phyloP scores from a whole-genome alignment of 1,139 yeast species.

The Tardiomyces blankii region DNA sequence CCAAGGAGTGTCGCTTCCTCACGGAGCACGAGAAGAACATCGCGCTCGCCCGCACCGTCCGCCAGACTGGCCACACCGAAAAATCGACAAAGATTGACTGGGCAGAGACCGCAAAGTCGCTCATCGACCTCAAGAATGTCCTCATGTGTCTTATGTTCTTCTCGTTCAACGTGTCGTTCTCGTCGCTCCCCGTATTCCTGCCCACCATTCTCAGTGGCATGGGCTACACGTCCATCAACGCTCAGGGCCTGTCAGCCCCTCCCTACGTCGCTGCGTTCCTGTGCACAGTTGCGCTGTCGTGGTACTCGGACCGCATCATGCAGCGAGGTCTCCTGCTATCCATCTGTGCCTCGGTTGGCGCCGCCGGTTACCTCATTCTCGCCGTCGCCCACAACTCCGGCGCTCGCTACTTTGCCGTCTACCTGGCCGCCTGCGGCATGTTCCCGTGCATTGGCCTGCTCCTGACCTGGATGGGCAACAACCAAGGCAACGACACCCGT shows the following conservation, averaged over 20 bases:
- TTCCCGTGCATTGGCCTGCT: slow-evolving; percentile 22
- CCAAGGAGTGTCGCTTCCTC: slow-evolving; percentile 45
- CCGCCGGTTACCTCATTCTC: slow-evolving; percentile 21
- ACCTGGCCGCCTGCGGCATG: slow-evolving; percentile 23
- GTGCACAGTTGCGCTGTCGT: slow-evolving; percentile 37
- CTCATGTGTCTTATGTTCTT: slow-evolving; percentile 50
- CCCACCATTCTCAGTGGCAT: slow-evolving; percentile 49
- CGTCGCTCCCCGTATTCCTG: slow-evolving; percentile 59
- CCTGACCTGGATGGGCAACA: slow-evolving; percentile 23
- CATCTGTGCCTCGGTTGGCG: slow-evolving; percentile 15
- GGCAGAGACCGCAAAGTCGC: slow-evolving; percentile 23
- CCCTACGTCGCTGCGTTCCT: slow-evolving; percentile 65
- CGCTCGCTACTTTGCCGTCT: slow-evolving; percentile 22
- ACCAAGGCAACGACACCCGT: slow-evolving; percentile 22
- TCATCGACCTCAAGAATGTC: slow-evolving; percentile 37
- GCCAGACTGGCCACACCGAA: slow-evolving; percentile 29
- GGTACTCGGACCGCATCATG: slow-evolving; percentile 31
- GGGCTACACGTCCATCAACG: slow-evolving; percentile 49
- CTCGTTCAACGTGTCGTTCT: slow-evolving; percentile 54
- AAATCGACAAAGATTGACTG: slow-evolving; percentile 23
- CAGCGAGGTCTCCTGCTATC: slow-evolving; percentile 29
- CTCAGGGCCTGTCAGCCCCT: slow-evolving; percentile 58
- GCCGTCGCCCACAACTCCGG: slow-evolving; percentile 16
- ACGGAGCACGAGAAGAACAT: slow-evolving; percentile 31
- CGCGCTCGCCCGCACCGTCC: slow-evolving; percentile 33